These are phyloP conservation scores for Zygosaccharomyces pseudobailii DNA, from an alignment of 1,139 yeast species.

Conservation along the genomic window DNA sequence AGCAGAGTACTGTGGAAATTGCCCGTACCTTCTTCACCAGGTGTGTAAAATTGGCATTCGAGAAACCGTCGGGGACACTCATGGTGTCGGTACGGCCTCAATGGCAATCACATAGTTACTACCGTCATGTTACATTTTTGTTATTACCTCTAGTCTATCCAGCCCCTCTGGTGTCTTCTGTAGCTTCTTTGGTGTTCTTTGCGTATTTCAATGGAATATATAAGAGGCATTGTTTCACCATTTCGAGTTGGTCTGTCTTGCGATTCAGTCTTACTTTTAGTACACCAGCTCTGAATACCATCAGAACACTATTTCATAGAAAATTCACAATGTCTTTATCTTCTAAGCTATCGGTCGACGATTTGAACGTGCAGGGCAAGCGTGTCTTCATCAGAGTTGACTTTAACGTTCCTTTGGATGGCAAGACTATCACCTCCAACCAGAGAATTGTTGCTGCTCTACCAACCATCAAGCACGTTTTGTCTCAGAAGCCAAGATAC, in stretches of 20 bases:
- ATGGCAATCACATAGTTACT: not conserved
- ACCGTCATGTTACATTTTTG: slow-evolving; percentile 3
- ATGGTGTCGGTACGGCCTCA: not conserved
- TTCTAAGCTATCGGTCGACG: slow-evolving; percentile 85
- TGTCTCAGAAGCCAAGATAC: slow-evolving; percentile 84
- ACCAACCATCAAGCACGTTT: slow-evolving; percentile 91
- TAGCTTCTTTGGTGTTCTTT: slow-evolving; percentile 1
- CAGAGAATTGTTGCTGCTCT: slow-evolving; percentile 98
- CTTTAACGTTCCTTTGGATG: slow-evolving; percentile 96
- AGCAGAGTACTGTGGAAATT: not conserved
- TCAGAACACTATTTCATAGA: not conserved
- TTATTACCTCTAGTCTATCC: not conserved
- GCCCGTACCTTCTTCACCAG: not conserved
- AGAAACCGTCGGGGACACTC: not conserved
- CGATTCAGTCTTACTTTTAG: not conserved
- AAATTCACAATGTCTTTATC: slow-evolving; percentile 70
- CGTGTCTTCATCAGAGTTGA: slow-evolving; percentile 96
- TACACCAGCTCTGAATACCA: not conserved
- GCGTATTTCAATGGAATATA: not conserved
- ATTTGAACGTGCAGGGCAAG: slow-evolving; percentile 77
- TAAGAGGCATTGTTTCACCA: not conserved
- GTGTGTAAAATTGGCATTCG: not conserved
- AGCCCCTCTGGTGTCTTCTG: not conserved
- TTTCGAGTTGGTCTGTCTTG: not conserved
- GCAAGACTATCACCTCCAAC: slow-evolving; percentile 93